A percentile compares a stretch with the other conserved stretches of the same genome.
Conservation (phyloP, 345 rosid genomes). For the Ailanthus altissimus region DNA sequence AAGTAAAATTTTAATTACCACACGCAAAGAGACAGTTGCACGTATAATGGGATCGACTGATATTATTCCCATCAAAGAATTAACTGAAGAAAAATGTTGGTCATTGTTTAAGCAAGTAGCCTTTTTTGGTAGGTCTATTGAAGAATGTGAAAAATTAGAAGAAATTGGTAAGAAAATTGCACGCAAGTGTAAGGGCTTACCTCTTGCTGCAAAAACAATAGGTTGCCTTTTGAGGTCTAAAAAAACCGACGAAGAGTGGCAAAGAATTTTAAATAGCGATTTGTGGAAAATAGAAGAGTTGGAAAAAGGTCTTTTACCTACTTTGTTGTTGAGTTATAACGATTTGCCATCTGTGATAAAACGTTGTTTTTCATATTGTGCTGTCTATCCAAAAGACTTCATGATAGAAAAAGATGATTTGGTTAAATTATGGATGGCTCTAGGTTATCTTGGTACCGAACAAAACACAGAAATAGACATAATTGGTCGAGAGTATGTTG, state of each 20-base stretch:
- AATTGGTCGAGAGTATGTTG: not conserved
- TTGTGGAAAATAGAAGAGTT: not conserved
- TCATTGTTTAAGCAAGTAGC: not conserved
- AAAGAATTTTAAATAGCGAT: not conserved
- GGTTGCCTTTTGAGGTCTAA: not conserved
- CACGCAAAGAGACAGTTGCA: constrained; percentile 5
- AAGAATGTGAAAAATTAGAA: not conserved
- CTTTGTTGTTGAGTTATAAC: not conserved
- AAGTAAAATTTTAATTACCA: constrained; percentile 8
- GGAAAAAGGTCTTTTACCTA: not conserved
- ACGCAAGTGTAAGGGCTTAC: not conserved
- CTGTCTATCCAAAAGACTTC: not conserved
- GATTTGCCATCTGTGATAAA: not conserved
- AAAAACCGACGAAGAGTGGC: constrained; percentile 6
- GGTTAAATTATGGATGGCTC: constrained; percentile 6
- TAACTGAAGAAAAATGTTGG: not conserved
- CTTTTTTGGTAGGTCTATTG: not conserved
- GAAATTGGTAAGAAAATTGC: not conserved
- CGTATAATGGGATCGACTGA: not conserved
- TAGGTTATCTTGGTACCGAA: not conserved
- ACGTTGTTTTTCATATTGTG: not conserved
- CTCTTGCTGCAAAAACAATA: not conserved
- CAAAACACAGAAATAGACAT: not conserved
- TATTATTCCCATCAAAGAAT: not conserved
- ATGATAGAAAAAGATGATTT: not conserved